A percentile compares a stretch with the other conserved stretches of the same genome.
Conservation (phyloP, 2,329 filamentous ascomycete species). For the Phyllosticta citriasiana region DNA sequence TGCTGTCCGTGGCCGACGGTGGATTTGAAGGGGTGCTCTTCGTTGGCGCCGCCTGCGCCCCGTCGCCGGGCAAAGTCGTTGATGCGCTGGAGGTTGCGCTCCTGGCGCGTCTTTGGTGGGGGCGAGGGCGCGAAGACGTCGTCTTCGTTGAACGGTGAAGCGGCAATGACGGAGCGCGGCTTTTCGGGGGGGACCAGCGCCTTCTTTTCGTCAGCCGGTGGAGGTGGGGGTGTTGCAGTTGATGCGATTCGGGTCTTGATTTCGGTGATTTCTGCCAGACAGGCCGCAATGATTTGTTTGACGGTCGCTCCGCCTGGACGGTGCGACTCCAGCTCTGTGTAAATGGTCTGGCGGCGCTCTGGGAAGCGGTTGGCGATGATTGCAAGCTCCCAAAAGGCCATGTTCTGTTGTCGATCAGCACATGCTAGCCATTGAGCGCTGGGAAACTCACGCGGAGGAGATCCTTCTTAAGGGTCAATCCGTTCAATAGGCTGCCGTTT, state of each 20-base stretch:
- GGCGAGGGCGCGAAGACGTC: conserved; percentile 37
- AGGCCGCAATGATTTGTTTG: conserved; percentile 64
- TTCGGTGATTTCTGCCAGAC: conserved; percentile 57
- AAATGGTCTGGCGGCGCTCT: conserved; percentile 70
- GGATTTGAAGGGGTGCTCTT: conserved; percentile 12
- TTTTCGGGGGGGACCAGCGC: conserved; percentile 13
- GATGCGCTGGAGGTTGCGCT: conserved; percentile 30
- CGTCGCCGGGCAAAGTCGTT: conserved; percentile 37
- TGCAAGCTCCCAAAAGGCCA: conserved; percentile 85
- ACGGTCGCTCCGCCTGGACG: conserved; percentile 70
- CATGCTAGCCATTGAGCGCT: neutral
- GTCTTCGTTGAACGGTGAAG: conserved; percentile 34
- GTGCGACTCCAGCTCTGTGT: conserved; percentile 81
- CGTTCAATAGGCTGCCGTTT: conserved; percentile 78
- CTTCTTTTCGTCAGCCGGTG: conserved; percentile 17
- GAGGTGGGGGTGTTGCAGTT: conserved; percentile 21
- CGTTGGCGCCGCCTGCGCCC: conserved; percentile 11
- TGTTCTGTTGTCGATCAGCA: conserved; percentile 41
- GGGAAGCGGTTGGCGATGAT: conserved; percentile 67
- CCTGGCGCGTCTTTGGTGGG: conserved; percentile 25
- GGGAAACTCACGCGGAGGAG: conserved; percentile 51
- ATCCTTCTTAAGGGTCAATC: conserved; percentile 73
- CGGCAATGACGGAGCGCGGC: neutral
- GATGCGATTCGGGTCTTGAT: conserved; percentile 59
- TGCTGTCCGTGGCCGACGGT: neutral